Evolutionary conservation across 2,329 filamentous ascomycete genomes (phyloP), one percentile per base, ranked within the genome.

Genomic region (Incumbomyces lentus): DNA sequence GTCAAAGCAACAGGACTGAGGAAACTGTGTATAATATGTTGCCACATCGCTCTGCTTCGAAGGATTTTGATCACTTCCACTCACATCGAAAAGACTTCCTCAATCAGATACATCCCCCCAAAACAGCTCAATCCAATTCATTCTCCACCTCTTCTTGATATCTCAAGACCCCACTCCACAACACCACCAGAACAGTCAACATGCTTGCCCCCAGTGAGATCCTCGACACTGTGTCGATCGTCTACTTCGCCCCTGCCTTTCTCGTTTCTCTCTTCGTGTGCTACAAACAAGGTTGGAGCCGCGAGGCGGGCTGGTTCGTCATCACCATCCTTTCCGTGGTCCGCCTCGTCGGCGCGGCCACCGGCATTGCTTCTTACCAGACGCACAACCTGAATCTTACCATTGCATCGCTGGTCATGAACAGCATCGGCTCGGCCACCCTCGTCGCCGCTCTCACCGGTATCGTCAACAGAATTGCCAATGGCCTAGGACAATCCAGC

Each of bases 271-370:
- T 52, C 6, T 58, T 57, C 45, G 50, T 68, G 33, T 62, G 60
- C 49, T 50, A 47, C 31, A 62, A 59, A 14, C 67, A 68, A 56
- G 67, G 67, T 26, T 59, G 67, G 37, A 54, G 60, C 3, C 64
- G 64, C 36, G 68, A 62, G 47, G 63, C 68, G 1, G 76, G 75
- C 35, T 80, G 74, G 70, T 54, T 74, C 11, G 77, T 72, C 57
- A 64, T 79, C 6, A 55, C 73, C 38, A 54, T 76, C 29, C 74
- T 81, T 57, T 70, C 68, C 26, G 50, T 76, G 5, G 60, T 70
- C 11, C 72, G 76, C 33, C 65, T 78, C 38, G 55, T 74, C 16
- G 76, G 75, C 33, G 62, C 69, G 6, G 54, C 65, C 35, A 66
- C 75, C 49, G 63, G 75, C 50, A 68, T 80, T 5, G 65, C 70